A percentile compares a stretch with the other conserved stretches of the same genome.
phyloP scores from a whole-genome alignment of 2,329 filamentous ascomycete species.

The Ophiostoma montium region DNA sequence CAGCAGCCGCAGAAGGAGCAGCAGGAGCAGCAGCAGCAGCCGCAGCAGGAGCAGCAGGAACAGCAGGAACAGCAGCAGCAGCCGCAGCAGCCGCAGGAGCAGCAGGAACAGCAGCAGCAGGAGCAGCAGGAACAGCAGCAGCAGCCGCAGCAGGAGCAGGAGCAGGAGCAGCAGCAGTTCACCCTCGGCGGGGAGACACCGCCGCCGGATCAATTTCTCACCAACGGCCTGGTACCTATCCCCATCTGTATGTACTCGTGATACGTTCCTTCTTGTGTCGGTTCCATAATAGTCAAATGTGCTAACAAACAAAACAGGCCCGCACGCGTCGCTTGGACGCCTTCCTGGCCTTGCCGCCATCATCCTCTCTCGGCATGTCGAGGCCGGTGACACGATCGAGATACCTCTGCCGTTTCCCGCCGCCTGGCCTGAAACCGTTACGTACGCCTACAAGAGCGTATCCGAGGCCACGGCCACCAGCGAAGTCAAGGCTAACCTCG shows the following conservation, averaged over 20 bases:
- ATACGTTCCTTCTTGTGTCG: not conserved
- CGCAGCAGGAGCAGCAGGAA: too few relatives aligned
- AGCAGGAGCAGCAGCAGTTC: not conserved
- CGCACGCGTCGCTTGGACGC: conserved; percentile 31
- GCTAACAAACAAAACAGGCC: conserved; percentile 25
- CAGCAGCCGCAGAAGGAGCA: too few relatives aligned
- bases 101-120: too few relatives aligned
- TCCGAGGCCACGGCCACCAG: conserved; percentile 26
- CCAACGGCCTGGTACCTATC: conserved; percentile 19
- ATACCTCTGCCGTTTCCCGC: conserved; percentile 43
- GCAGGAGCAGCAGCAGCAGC: not conserved
- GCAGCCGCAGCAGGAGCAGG: not conserved
- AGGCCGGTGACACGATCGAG: conserved; percentile 38
- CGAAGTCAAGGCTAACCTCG: conserved; percentile 36
- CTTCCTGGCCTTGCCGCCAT: conserved; percentile 41
- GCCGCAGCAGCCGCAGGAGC: too few relatives aligned
- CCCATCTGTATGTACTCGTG: conserved; percentile 30
- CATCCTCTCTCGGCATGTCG: conserved; percentile 38
- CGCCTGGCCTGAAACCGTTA: conserved; percentile 40
- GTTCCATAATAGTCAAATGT: too few relatives aligned
- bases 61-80: too few relatives aligned
- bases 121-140: too few relatives aligned
- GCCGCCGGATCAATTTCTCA: conserved; percentile 3
- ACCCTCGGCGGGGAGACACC: not conserved
- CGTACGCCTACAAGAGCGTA: conserved; percentile 39